Percentiles rank a stretch among this genome's conserved stretches.
Conservation (phyloP, 306 rosid genomes). For the Corylus americana region DNA sequence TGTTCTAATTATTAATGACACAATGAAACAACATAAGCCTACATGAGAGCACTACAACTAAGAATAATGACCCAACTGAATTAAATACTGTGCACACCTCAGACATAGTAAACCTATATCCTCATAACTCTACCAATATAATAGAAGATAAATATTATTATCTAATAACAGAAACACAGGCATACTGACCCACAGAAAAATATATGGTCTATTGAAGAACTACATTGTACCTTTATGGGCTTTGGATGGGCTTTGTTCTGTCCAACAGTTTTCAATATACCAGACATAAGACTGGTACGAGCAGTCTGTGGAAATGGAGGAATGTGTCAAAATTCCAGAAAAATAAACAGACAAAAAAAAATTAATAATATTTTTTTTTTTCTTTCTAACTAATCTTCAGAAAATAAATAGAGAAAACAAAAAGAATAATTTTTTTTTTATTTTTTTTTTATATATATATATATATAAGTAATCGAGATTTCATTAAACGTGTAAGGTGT, state of each 20-base stretch:
- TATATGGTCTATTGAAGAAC: background rate
- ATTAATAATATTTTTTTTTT: too few species aligned
- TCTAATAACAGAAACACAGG: background rate
- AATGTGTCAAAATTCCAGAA: conserved; percentile 12
- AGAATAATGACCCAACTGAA: background rate
- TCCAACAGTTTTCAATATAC: conserved; percentile 79
- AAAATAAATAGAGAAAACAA: background rate
- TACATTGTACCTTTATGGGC: conserved; percentile 76
- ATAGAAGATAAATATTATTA: background rate
- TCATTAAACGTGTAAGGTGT: too few species aligned
- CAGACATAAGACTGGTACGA: conserved; percentile 88
- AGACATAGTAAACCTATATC: background rate
- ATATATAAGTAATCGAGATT: too few species aligned
- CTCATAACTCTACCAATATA: too few species aligned
- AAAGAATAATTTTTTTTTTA: too few species aligned
- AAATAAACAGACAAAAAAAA: background rate
- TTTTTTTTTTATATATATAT: too few species aligned
- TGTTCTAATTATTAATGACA: too few species aligned
- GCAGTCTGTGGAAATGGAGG: conserved; percentile 50
- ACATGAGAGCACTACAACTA: background rate
- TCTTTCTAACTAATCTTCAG: too few species aligned
- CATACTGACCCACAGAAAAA: background rate
- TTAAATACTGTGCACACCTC: background rate
- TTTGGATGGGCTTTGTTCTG: conserved; percentile 93
- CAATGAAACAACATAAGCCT: conserved; percentile 4